Percentiles rank a stretch among this genome's conserved stretches.
Conservation (phyloP, 495 filamentous ascomycete species). For the Diplogelasinospora grovesii region DNA sequence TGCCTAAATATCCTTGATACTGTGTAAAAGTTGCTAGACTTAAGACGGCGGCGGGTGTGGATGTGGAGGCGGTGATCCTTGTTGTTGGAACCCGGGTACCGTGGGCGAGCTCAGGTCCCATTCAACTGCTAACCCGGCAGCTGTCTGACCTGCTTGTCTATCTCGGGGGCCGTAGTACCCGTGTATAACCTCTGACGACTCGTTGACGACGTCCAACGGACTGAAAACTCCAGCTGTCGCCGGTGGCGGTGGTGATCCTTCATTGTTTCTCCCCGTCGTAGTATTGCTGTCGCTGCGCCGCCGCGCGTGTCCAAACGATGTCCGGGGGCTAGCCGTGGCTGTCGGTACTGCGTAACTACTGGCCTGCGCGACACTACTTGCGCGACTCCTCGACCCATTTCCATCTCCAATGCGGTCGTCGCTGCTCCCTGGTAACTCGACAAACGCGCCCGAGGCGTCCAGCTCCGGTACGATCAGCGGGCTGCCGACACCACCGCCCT, state of each 20-base stretch:
- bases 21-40: no score
- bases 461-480: slow-evolving; percentile 22
- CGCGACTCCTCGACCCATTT: slow-evolving; percentile 14
- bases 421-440: slow-evolving; percentile 12
- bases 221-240: slow-evolving; percentile 4
- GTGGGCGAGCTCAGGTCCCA: slow-evolving; percentile 14
- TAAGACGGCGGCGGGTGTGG: background rate
- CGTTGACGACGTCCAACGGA: slow-evolving; percentile 24
- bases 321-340: slow-evolving; percentile 11
- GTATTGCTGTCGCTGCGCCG: slow-evolving; percentile 16
- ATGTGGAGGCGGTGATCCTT: background rate
- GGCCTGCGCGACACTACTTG: slow-evolving; percentile 8
- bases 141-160: slow-evolving; percentile 26
- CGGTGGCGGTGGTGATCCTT: background rate
- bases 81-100: background rate
- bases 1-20: no score
- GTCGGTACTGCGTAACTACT: no score
- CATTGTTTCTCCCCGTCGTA: background rate
- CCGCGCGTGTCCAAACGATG: slow-evolving; percentile 8
- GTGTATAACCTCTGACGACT: slow-evolving; percentile 26
- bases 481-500: slow-evolving; percentile 11
- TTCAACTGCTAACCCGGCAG: slow-evolving; percentile 12
- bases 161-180: slow-evolving; percentile 30
- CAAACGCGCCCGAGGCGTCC: slow-evolving; percentile 14
- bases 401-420: slow-evolving; percentile 4